Evolutionary conservation across 1,284 basidiomycete genomes (phyloP).

Genomic region (Sphagnurus paluster): DNA sequence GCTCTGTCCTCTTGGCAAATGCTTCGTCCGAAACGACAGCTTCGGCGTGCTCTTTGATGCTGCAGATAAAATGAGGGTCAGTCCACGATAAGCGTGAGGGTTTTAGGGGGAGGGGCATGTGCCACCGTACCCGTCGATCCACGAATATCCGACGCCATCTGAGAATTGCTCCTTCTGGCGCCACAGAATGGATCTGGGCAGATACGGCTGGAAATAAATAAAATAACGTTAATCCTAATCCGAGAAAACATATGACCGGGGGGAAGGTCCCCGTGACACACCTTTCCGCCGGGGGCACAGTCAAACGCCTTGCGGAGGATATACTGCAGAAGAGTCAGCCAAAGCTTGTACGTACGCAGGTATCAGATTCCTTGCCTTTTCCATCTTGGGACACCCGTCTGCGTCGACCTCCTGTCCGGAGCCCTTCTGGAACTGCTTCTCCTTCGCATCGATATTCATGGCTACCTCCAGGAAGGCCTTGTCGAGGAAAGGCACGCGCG

Average conservation of each 20-base stretch:
- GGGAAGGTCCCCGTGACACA: slow-evolving; percentile 31
- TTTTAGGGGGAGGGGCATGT: too few relatives aligned
- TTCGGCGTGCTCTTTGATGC: slow-evolving; percentile 90
- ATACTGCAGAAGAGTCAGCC: slow-evolving; percentile 58
- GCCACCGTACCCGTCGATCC: slow-evolving; percentile 89
- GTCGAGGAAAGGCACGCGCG: slow-evolving; percentile 98
- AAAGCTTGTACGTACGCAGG: too few relatives aligned
- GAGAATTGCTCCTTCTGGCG: slow-evolving; percentile 99
- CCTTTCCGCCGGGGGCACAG: slow-evolving; percentile 81
- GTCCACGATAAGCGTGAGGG: slow-evolving; percentile 2
- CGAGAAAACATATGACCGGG: too few relatives aligned
- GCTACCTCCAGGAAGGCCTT: slow-evolving; percentile 93
- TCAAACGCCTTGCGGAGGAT: slow-evolving; percentile 98
- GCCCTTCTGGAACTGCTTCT: slow-evolving; percentile 94
- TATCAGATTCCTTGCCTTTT: slow-evolving; percentile 81
- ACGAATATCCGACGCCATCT: slow-evolving; percentile 98
- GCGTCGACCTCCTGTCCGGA: slow-evolving; percentile 72
- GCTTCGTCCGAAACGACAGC: slow-evolving; percentile 78
- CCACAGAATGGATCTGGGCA: slow-evolving; percentile 96
- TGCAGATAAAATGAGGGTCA: slow-evolving; percentile 27
- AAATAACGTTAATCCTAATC: slow-evolving; percentile 2
- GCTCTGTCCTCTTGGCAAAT: slow-evolving; percentile 73
- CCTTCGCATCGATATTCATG: slow-evolving; percentile 88
- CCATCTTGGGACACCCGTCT: slow-evolving; percentile 89
- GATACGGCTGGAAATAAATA: slow-evolving; percentile 68